A percentile compares a stretch with the other conserved stretches of the same genome.
phyloP scores from a whole-genome alignment of 139 green algal species.

The Astrephomene gubernaculifera region DNA sequence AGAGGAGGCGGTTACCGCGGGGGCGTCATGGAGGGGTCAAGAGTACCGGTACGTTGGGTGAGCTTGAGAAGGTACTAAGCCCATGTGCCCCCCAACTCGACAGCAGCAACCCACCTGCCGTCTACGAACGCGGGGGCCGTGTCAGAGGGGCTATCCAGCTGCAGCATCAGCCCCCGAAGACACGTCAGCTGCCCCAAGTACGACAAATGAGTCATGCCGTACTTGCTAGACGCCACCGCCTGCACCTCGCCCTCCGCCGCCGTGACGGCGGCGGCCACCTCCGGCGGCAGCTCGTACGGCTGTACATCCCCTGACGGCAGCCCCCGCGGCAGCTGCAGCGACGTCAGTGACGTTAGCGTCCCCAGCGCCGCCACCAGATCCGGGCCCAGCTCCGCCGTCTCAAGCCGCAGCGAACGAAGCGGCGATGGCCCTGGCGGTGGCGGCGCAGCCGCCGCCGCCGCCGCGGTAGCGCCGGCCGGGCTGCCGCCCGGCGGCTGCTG shows the following conservation, averaged over 20 bases:
- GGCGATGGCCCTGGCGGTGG: neutral
- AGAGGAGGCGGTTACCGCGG: too few species aligned
- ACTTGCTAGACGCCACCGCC: neutral
- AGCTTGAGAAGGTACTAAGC: too few species aligned
- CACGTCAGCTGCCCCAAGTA: constrained; percentile 11
- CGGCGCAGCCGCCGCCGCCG: neutral
- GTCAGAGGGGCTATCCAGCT: constrained; percentile 26
- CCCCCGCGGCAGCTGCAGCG: constrained; percentile 31
- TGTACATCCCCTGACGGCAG: constrained; percentile 5
- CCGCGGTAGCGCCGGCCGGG: neutral
- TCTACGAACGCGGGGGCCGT: constrained; percentile 27
- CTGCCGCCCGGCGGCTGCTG: neutral
- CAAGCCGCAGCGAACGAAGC: constrained; percentile 20
- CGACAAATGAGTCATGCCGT: neutral
- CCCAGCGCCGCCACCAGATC: neutral
- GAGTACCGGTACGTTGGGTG: too few species aligned
- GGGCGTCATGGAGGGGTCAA: too few species aligned
- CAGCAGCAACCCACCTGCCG: neutral
- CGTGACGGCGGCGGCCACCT: neutral
- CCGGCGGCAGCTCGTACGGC: neutral
- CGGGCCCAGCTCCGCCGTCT: constrained; percentile 22
- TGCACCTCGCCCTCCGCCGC: neutral
- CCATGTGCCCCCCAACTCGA: too few species aligned
- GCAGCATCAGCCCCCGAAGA: constrained; percentile 27
- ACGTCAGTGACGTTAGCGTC: neutral